Percentiles rank a stretch among this genome's conserved stretches.
Conservation (phyloP, 768 basidiomycete species). For the Cyathus striatus region DNA sequence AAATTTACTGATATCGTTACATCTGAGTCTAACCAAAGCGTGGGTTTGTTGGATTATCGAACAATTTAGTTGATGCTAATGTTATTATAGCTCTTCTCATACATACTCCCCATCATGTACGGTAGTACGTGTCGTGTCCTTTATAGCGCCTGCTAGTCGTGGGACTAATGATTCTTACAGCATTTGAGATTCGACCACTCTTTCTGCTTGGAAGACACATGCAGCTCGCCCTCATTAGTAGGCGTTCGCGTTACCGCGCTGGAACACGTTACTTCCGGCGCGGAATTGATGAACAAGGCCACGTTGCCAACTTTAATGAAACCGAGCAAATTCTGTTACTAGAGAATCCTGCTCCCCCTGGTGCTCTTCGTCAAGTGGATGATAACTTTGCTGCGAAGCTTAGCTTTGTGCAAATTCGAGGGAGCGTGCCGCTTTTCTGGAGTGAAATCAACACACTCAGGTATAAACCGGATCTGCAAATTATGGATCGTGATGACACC, state of each 20-base stretch:
- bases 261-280: slow-evolving; percentile 97
- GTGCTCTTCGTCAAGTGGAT: slow-evolving; percentile 32
- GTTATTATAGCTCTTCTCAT: slow-evolving; percentile 65
- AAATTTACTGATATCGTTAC: slow-evolving; percentile 51
- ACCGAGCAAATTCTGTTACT: slow-evolving; percentile 91
- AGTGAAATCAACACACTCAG: slow-evolving; percentile 92
- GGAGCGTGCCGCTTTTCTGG: slow-evolving; percentile 94
- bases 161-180: slow-evolving; percentile 37
- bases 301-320: slow-evolving; percentile 97
- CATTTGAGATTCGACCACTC: slow-evolving; percentile 78
- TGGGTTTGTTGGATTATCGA: slow-evolving; percentile 27
- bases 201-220: slow-evolving; percentile 75
- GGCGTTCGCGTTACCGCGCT: slow-evolving; percentile 89
- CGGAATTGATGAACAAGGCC: slow-evolving; percentile 83
- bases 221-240: slow-evolving; percentile 84
- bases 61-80: slow-evolving; percentile 5
- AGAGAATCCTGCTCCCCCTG: slow-evolving; percentile 45
- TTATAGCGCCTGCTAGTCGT: slow-evolving; percentile 3
- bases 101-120: slow-evolving; percentile 89
- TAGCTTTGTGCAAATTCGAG: slow-evolving; percentile 91
- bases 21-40: slow-evolving; percentile 48
- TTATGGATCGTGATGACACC: slow-evolving; percentile 90
- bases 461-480: slow-evolving; percentile 93
- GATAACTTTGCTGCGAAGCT: slow-evolving; percentile 52
- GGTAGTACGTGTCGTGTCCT: slow-evolving; percentile 65